Evolutionary conservation across 129 eudicot species (phyloP).

Genomic region (Solidago caesia): DNA sequence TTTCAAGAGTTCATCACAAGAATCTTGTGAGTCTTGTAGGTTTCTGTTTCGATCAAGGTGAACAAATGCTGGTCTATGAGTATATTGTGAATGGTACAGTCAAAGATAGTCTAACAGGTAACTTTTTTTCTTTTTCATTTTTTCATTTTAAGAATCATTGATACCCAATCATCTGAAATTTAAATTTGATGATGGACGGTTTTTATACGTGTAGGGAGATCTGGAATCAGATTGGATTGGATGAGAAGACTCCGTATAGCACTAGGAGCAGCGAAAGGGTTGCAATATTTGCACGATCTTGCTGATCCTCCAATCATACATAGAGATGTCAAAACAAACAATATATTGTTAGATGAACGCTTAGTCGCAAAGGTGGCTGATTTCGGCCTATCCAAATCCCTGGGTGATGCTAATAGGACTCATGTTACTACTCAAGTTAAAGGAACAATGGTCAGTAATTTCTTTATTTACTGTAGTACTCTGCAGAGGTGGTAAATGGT

Average conservation of each 20-base stretch:
- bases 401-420: constrained; percentile 39
- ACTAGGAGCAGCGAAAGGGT: constrained; percentile 65
- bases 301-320: constrained; percentile 75
- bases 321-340: constrained; percentile 66
- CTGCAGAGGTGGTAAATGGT: background rate
- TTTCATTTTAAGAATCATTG: background rate
- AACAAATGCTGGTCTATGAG: constrained; percentile 73
- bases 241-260: constrained; percentile 55
- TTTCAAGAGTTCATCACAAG: constrained; percentile 77
- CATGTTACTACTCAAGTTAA: constrained; percentile 71
- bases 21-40: constrained; percentile 72
- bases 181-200: background rate
- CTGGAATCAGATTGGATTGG: constrained; percentile 66
- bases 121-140: background rate
- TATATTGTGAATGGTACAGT: constrained; percentile 59
- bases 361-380: constrained; percentile 68
- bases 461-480: background rate
- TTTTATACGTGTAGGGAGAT: constrained; percentile 43
- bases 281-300: constrained; percentile 67
- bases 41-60: constrained; percentile 70
- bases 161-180: background rate
- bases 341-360: constrained; percentile 60
- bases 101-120: constrained; percentile 61
- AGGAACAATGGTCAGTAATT: constrained; percentile 61
- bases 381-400: constrained; percentile 60